Evolutionary conservation across 345 rosid species (phyloP), one percentile per base, ranked within the genome.

Genomic region (Punica granatum): DNA sequence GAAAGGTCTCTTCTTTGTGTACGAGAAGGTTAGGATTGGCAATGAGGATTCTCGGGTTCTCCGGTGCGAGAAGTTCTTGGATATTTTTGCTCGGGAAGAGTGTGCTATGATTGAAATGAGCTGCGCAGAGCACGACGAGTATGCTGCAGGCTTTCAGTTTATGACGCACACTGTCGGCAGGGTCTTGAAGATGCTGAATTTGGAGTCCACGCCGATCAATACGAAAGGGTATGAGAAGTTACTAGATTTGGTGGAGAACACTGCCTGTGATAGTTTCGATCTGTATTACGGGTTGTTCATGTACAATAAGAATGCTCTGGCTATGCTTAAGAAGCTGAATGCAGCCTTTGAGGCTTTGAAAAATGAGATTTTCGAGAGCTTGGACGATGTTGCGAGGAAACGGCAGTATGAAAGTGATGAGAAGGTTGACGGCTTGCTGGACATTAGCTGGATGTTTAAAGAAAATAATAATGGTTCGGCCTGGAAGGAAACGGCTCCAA

Each of bases 201-300:
- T 86, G 76, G 82, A 84, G 65, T 77, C 86, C 9, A 84, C 88
- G 25, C 88, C 90, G 4, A 82, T 86, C 68, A 84, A 75, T 37
- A 80, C 86, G 0, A 86, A 74, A 70, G 88, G 88, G 46, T 82
- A 82, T 14, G 88, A 82, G 68, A 71, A 78, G 64, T 43, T 86
- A 77, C 69, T 86, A 66, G 74, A 75, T 59, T 73, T 86, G 73
- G 88, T 84, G 12, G 83, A 77, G 71, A 82, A 78, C 53, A 82
- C 86, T 3, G 67, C 75, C 4, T 74, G 76, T 36, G 96, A 91
- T 80, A 89, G 96, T 66, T 89, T 89, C 43, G 93, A 91, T 82
- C 68, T 89, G 80, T 89, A 81, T 68, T 89, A 85, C 62, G 97
- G 93, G 31, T 74, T 91, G 82, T 91, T 89, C 71, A 39, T 87